Percentiles rank a stretch among this genome's conserved stretches.
Conservation (phyloP, 495 filamentous ascomycete species). For the Penicillium robsamsonii region DNA sequence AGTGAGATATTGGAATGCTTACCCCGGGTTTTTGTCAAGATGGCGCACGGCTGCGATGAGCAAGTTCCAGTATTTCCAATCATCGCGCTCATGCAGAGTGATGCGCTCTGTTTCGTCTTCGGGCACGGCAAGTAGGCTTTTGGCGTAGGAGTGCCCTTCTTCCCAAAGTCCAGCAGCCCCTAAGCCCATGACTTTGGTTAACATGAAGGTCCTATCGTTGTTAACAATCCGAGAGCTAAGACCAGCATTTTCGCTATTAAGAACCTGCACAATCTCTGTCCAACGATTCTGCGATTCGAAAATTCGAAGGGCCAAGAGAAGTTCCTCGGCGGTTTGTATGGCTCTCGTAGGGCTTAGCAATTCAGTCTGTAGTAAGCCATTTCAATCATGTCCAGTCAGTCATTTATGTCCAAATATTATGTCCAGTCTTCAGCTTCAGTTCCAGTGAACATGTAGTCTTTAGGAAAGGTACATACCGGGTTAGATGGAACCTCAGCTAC, state of each 20-base stretch:
- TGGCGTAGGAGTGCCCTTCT: conserved; percentile 44
- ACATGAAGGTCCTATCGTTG: conserved; percentile 51
- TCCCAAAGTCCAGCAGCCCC: conserved; percentile 48
- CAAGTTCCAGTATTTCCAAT: conserved; percentile 58
- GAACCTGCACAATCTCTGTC: conserved; percentile 48
- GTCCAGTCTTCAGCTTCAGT: neutral
- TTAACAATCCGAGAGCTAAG: conserved; percentile 50
- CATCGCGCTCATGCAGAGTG: conserved; percentile 48
- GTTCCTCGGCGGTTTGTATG: conserved; percentile 54
- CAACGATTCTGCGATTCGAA: conserved; percentile 45
- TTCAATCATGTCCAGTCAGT: conserved; percentile 4
- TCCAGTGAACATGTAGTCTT: neutral
- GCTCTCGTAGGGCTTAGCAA: conserved; percentile 47
- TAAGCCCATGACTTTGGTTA: conserved; percentile 44
- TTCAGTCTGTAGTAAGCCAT: conserved; percentile 34
- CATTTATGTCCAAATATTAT: neutral
- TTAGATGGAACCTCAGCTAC: conserved; percentile 50
- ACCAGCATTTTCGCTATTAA: conserved; percentile 52
- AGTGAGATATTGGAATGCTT: conserved; percentile 11
- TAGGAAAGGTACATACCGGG: conserved; percentile 31
- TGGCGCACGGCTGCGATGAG: conserved; percentile 30
- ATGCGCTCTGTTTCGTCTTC: conserved; percentile 33
- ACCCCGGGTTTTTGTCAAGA: conserved; percentile 33
- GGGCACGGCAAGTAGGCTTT: conserved; percentile 36
- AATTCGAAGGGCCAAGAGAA: conserved; percentile 54